These are phyloP conservation scores for Linderniella brevidens DNA, from an alignment of 257 asterid species.

Conservation along the genomic window DNA sequence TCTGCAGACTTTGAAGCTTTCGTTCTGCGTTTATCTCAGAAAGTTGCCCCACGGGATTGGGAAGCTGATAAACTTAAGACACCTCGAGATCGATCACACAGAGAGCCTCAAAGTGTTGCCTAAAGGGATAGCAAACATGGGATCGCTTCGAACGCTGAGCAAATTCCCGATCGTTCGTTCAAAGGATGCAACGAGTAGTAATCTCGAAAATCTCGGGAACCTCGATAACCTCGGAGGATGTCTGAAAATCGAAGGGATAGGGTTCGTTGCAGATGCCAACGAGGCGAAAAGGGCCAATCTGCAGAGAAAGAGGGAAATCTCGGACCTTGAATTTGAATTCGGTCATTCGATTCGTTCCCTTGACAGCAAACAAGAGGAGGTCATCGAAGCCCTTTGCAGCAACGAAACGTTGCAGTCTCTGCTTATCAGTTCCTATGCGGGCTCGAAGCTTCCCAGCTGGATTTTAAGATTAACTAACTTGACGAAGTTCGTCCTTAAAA, in stretches of 20 bases:
- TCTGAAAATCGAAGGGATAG: constrained; percentile 50
- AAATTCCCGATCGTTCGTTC: constrained; percentile 29
- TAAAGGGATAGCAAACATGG: constrained; percentile 29
- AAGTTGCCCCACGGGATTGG: constrained; percentile 22
- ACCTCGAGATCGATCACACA: constrained; percentile 41
- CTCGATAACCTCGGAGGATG: constrained; percentile 38
- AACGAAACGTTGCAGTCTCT: constrained; percentile 23
- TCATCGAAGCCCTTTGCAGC: constrained; percentile 35
- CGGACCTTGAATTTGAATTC: constrained; percentile 39
- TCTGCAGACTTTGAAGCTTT: constrained; percentile 43
- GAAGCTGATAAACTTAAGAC: constrained; percentile 27
- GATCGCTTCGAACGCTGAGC: constrained; percentile 43
- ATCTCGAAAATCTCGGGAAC: constrained; percentile 31
- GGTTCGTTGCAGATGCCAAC: constrained; percentile 18
- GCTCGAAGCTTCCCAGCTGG: constrained; percentile 39
- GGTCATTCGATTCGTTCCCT: constrained; percentile 10
- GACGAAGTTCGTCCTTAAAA: constrained; percentile 23
- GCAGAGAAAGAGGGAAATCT: constrained; percentile 20
- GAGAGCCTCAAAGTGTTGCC: constrained; percentile 38
- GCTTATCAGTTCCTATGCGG: constrained; percentile 30
- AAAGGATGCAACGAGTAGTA: constrained; percentile 22
- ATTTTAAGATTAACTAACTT: constrained; percentile 21
- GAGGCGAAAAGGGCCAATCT: constrained; percentile 42
- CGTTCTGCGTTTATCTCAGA: constrained; percentile 30
- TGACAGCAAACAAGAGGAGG: constrained; percentile 16